Evolutionary conservation across 371 early-diverging fungal genomes (phyloP), one percentile per base, ranked within the genome.

Genomic region (Polyrhizophydium stewartii): DNA sequence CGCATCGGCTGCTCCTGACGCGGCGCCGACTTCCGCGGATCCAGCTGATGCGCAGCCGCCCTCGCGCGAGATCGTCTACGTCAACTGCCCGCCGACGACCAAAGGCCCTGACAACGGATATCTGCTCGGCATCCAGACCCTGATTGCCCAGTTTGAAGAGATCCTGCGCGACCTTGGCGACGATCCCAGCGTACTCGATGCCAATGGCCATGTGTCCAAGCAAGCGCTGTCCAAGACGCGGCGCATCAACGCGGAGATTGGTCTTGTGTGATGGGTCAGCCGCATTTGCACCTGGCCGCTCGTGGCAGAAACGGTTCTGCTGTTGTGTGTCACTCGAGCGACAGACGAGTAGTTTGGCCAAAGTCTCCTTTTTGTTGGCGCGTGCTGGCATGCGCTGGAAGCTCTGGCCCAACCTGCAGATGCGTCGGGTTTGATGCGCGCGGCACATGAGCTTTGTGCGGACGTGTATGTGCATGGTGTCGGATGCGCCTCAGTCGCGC

Each of bases 61-160:
- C 25, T 3, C 19, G 25, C 25, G 49, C 43, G 35, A 46, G 38
- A 24, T 47, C 43, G 30, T 24, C 31, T 60, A 81, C 17, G 33
- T 60, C 10, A 64, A 82, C 7, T 89, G 76, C 62, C 90, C 89
- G 17, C 91, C 90, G 0, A 81, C 79, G 60, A 85, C 86, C n/a
- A 73, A 75, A 19, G 73, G 75, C 16, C 85, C 89, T 0, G 91
- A 91, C 65, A 76, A 80, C 35, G 91, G 91, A 0, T 91, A 91
- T 63, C 68, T 89, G 21, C 68, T 88, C 12, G 91, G 91, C 1
- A 74, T 91, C 33, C 79, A 84, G 58, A 84, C 84, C n/a, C 66
- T 91, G 53, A 83, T 86, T 46, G 65, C 68, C 27, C 82, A 78
- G 55, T 89, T 89, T 72, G 85, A 87, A 22, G 71, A 66, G 24